phyloP scores from a whole-genome alignment of 2,329 filamentous ascomycete species.

The Arthrobotrys musiformis region DNA sequence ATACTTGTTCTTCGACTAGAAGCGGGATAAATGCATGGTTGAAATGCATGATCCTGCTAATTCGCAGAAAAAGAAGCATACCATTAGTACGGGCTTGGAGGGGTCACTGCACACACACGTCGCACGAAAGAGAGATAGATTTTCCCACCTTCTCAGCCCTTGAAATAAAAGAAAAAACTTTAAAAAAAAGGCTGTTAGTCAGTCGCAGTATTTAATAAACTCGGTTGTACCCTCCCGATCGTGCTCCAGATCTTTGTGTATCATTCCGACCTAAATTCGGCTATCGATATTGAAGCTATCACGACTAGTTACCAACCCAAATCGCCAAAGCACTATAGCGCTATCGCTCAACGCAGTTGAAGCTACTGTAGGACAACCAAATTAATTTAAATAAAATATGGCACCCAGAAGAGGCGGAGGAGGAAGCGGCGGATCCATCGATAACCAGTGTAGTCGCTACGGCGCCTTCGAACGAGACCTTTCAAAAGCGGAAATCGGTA shows the following conservation, averaged over 20 bases:
- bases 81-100: slow-evolving; percentile 4
- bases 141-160: neutral
- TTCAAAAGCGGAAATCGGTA: slow-evolving; percentile 34
- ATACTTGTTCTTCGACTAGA: slow-evolving; percentile 7
- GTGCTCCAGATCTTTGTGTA: neutral
- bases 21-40: slow-evolving; percentile 32
- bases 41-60: slow-evolving; percentile 41
- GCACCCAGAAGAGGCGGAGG: slow-evolving; percentile 43
- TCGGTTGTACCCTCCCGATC: neutral
- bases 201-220: neutral
- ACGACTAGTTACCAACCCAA: neutral
- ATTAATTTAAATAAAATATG: slow-evolving; percentile 17
- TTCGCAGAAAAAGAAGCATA: slow-evolving; percentile 22
- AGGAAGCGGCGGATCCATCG: neutral
- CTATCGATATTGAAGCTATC: neutral
- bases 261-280: neutral
- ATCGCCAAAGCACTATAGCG: neutral
- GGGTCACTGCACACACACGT: slow-evolving; percentile 19
- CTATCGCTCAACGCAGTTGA: neutral
- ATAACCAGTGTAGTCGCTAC: slow-evolving; percentile 37
- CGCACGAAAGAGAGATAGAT: slow-evolving; percentile 10
- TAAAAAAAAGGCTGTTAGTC: neutral
- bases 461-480: slow-evolving; percentile 20
- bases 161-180: neutral
- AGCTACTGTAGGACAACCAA: neutral